Conservation (phyloP, 2,329 filamentous ascomycete genomes). For the Clarireedia homoeocarpa region DNA sequence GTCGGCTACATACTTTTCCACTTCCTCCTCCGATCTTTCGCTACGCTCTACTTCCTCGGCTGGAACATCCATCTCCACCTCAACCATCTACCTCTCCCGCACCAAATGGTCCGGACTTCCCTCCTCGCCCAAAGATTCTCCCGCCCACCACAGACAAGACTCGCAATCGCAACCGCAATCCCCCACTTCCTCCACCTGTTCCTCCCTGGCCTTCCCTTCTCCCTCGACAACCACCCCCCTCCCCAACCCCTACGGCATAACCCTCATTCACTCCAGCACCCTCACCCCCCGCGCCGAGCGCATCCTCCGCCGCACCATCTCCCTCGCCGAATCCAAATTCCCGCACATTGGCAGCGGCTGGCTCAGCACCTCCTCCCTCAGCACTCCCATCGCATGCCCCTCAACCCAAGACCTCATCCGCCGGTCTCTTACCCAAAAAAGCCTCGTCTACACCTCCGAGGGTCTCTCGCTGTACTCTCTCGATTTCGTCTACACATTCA, state of each 20-base stretch:
- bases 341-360: constrained; percentile 29
- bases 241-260: constrained; percentile 39
- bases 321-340: constrained; percentile 46
- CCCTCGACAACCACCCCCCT: constrained; percentile 26
- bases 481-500: constrained; percentile 58
- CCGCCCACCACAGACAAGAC: constrained; percentile 3
- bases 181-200: constrained; percentile 10
- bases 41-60: constrained; percentile 12
- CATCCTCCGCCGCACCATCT: constrained; percentile 39
- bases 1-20: constrained; percentile 4
- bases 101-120: constrained; percentile 22
- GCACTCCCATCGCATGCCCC: constrained; percentile 36
- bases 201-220: constrained; percentile 11
- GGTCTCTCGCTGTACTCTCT: constrained; percentile 52
- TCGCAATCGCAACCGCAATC: neutral
- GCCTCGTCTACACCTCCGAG: constrained; percentile 51
- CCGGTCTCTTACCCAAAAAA: constrained; percentile 51
- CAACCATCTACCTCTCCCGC: constrained; percentile 15
- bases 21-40: constrained; percentile 1
- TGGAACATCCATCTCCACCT: constrained; percentile 3
- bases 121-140: constrained; percentile 17
- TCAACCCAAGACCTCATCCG: constrained; percentile 45
- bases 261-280: constrained; percentile 39
- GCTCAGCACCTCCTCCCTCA: constrained; percentile 29
- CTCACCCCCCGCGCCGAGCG: constrained; percentile 41